A percentile compares a stretch with the other conserved stretches of the same genome.
Conservation (phyloP, 768 basidiomycete species). For the Serendipita vermifera region DNA sequence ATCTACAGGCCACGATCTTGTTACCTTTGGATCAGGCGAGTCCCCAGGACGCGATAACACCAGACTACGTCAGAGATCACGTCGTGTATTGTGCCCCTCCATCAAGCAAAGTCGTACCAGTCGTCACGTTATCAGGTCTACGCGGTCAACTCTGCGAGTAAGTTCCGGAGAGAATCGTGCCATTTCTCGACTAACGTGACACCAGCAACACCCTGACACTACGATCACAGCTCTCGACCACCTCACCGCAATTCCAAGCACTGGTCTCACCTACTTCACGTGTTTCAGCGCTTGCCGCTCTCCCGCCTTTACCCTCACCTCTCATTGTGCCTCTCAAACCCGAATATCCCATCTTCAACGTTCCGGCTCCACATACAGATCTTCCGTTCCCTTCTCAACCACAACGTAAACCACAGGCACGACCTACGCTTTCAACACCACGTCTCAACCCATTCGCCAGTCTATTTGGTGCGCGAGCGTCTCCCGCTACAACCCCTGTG, state of each 20-base stretch:
- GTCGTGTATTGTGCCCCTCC: conserved; percentile 49
- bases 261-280: conserved; percentile 28
- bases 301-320: conserved; percentile 42
- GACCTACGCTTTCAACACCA: conserved; percentile 29
- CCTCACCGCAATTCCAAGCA: conserved; percentile 31
- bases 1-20: conserved; percentile 59
- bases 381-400: conserved; percentile 4
- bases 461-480: conserved; percentile 16
- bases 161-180: conserved; percentile 18
- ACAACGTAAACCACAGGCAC: conserved; percentile 7
- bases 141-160: conserved; percentile 57
- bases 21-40: conserved; percentile 54
- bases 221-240: conserved; percentile 31
- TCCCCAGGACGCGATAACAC: conserved; percentile 42
- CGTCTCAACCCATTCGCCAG: conserved; percentile 67
- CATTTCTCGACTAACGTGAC: not conserved
- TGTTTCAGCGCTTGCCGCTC: conserved; percentile 27
- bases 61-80: conserved; percentile 76
- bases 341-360: conserved; percentile 15
- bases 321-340: conserved; percentile 5
- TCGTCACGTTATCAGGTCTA: conserved; percentile 75
- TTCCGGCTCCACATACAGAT: conserved; percentile 6
- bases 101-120: conserved; percentile 32
- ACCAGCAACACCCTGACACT: conserved; percentile 30
- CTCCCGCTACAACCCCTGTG: conserved; percentile 25